phyloP scores from a whole-genome alignment of 2,329 filamentous ascomycete genomes.

The Metarhizium brunneum region DNA sequence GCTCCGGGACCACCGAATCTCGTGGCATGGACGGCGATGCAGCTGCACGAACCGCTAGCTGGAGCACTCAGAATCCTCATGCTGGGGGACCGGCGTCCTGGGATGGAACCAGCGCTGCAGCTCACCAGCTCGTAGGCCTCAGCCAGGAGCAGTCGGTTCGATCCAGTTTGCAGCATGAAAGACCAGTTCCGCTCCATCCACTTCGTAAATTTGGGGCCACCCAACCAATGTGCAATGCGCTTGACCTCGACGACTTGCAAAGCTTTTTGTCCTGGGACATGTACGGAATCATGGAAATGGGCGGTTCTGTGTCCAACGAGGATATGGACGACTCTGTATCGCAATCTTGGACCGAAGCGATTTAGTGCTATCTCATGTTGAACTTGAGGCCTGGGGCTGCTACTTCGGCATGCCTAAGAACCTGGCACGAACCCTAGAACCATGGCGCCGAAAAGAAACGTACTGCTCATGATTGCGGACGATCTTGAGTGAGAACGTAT shows the following conservation, averaged over 20 bases:
- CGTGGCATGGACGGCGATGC: constrained; percentile 6
- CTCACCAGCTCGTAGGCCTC: constrained; percentile 16
- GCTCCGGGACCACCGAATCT: constrained; percentile 6
- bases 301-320: constrained; percentile 24
- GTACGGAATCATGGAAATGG: constrained; percentile 32
- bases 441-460: too few relatives aligned
- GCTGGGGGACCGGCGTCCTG: constrained; percentile 12
- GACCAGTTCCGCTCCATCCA: constrained; percentile 19
- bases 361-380: constrained; percentile 6
- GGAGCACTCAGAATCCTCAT: constrained; percentile 14
- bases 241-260: constrained; percentile 29
- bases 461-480: too few relatives aligned
- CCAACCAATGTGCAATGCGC: constrained; percentile 23
- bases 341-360: constrained; percentile 18
- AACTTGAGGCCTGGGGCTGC: not conserved
- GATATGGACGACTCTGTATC: constrained; percentile 24
- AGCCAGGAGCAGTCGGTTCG: constrained; percentile 15
- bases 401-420: not conserved
- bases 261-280: constrained; percentile 31
- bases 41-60: constrained; percentile 9
- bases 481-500: too few relatives aligned
- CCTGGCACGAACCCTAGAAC: not conserved
- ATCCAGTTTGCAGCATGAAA: constrained; percentile 28
- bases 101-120: constrained; percentile 17
- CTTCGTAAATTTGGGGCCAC: constrained; percentile 12